phyloP scores from a whole-genome alignment of 371 early-diverging fungal genomes.

The Coemansia sp. region DNA sequence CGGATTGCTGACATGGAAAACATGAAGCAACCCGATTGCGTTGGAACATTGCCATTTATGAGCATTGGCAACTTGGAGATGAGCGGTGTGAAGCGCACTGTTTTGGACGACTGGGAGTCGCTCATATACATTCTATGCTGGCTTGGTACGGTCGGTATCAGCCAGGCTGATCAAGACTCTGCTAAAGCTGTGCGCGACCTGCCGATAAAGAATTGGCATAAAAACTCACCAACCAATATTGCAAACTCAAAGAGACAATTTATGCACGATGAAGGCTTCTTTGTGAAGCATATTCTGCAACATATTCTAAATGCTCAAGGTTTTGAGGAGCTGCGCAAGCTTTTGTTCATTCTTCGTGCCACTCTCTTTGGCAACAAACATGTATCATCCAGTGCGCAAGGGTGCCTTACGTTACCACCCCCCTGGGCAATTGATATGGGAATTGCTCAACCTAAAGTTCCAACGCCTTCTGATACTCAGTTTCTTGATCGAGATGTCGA shows the following conservation, averaged over 20 bases:
- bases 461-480: not conserved
- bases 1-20: not conserved
- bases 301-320: not conserved
- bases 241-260: too few relatives aligned
- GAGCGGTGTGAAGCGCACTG: not conserved
- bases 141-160: not conserved
- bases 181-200: too few relatives aligned
- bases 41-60: slow-evolving; percentile 28
- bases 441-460: not conserved
- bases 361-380: not conserved
- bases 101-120: slow-evolving; percentile 32
- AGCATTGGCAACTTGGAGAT: slow-evolving; percentile 14
- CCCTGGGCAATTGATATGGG: not conserved
- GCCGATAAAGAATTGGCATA: too few relatives aligned
- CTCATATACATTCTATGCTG: slow-evolving; percentile 18
- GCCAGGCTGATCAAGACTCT: too few relatives aligned
- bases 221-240: too few relatives aligned
- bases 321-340: not conserved
- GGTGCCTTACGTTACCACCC: not conserved
- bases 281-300: not conserved
- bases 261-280: not conserved
- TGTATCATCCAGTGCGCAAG: not conserved
- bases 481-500: not conserved
- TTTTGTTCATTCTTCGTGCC: not conserved
- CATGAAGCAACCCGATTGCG: not conserved